phyloP scores from a whole-genome alignment of 108 stramenopile species.

The Conticribra weissflogii region DNA sequence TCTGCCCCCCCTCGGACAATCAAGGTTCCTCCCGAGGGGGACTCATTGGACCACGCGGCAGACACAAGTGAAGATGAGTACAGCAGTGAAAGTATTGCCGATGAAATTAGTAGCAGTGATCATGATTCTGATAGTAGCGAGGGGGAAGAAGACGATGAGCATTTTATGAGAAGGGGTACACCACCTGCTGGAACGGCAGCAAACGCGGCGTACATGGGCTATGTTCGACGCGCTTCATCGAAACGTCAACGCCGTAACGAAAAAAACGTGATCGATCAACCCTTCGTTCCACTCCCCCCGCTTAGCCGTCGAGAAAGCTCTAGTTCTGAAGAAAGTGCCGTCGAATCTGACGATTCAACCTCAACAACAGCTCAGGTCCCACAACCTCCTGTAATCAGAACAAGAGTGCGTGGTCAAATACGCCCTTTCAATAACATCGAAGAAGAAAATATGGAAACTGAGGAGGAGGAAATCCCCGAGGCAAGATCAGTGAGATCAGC shows the following conservation, averaged over 20 bases:
- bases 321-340: constrained; percentile 42
- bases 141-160: constrained; percentile 54
- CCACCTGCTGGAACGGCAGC: background rate
- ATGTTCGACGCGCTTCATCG: constrained; percentile 26
- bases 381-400: constrained; percentile 13
- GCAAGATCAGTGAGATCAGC: constrained; percentile 37
- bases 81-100: constrained; percentile 74
- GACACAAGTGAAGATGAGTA: constrained; percentile 77
- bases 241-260: constrained; percentile 25
- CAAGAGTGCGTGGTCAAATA: constrained; percentile 5
- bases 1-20: constrained; percentile 81
- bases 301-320: constrained; percentile 29
- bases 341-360: constrained; percentile 46
- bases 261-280: constrained; percentile 34
- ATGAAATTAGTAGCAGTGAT: constrained; percentile 80
- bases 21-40: constrained; percentile 67
- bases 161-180: constrained; percentile 27
- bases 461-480: constrained; percentile 14
- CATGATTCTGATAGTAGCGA: constrained; percentile 77
- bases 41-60: constrained; percentile 28
- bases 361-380: constrained; percentile 31
- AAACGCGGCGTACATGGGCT: constrained; percentile 22
- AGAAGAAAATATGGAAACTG: constrained; percentile 36
- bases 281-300: constrained; percentile 46
- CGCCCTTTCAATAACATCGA: constrained; percentile 31